phyloP scores from a whole-genome alignment of 2,329 filamentous ascomycete genomes.

The Pestalotiopsis sp. region DNA sequence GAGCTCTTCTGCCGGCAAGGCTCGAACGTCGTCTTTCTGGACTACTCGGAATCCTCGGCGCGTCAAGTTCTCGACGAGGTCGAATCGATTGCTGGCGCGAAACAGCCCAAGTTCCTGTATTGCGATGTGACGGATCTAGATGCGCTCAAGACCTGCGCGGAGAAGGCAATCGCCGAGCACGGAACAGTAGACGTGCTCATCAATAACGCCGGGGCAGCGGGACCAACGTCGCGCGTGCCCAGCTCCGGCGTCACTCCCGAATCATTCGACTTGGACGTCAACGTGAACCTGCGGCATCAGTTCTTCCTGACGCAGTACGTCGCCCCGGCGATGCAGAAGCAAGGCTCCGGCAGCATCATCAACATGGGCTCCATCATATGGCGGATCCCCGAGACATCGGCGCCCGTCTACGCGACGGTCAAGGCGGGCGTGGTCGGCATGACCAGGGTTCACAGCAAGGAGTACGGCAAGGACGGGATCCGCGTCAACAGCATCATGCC shows the following conservation, averaged over 20 bases:
- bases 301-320: conserved; percentile 42
- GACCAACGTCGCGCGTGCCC: conserved; percentile 23
- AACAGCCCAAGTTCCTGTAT: conserved; percentile 36
- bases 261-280: conserved; percentile 42
- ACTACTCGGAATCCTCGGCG: conserved; percentile 35
- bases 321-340: conserved; percentile 32
- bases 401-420: conserved; percentile 36
- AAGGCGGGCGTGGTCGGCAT: conserved; percentile 40
- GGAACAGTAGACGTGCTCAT: conserved; percentile 32
- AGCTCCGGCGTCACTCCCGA: conserved; percentile 38
- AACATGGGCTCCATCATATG: conserved; percentile 41
- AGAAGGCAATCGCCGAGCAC: conserved; percentile 28
- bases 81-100: conserved; percentile 17
- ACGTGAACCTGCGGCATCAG: conserved; percentile 44
- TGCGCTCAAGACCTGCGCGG: conserved; percentile 32
- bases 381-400: conserved; percentile 32
- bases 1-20: conserved; percentile 45
- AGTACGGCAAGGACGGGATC: conserved; percentile 36
- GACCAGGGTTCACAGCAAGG: conserved; percentile 36
- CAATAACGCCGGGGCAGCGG: conserved; percentile 36
- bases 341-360: conserved; percentile 35
- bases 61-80: conserved; percentile 29
- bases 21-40: conserved; percentile 44
- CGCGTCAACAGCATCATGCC: conserved; percentile 52
- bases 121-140: conserved; percentile 43